phyloP scores from a whole-genome alignment of 306 rosid species.

The Comarum palustre region DNA sequence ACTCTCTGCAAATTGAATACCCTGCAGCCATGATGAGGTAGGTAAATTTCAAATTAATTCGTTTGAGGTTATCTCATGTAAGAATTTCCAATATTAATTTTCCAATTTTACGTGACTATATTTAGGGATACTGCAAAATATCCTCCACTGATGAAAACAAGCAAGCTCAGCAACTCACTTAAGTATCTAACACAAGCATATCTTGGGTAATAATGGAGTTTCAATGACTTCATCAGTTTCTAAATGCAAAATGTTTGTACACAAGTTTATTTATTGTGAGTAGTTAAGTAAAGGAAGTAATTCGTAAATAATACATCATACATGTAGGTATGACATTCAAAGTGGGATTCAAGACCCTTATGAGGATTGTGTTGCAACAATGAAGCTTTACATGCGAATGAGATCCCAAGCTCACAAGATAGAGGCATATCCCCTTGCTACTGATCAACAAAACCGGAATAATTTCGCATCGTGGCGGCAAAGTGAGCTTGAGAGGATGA shows the following conservation, averaged over 20 bases:
- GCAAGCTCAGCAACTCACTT: constrained; percentile 93
- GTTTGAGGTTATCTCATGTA: neutral
- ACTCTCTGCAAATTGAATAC: constrained; percentile 68
- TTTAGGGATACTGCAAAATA: constrained; percentile 89
- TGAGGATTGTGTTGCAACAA: constrained; percentile 80
- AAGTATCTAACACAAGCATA: constrained; percentile 81
- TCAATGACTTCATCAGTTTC: neutral
- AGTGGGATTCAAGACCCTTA: constrained; percentile 79
- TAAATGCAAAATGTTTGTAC: neutral
- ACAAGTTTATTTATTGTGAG: neutral
- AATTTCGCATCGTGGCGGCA: constrained; percentile 72
- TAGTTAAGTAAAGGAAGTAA: neutral
- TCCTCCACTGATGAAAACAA: constrained; percentile 94
- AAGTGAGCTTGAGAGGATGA: constrained; percentile 76
- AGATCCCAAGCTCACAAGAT: constrained; percentile 53
- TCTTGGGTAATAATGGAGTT: constrained; percentile 61
- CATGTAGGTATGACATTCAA: constrained; percentile 78
- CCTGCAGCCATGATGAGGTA: constrained; percentile 66
- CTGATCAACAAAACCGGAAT: constrained; percentile 68
- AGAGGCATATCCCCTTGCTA: constrained; percentile 63
- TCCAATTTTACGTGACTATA: neutral
- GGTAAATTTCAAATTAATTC: neutral
- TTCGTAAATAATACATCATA: neutral
- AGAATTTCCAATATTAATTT: neutral
- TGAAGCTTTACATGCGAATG: constrained; percentile 86